Percentiles rank a stretch among this genome's conserved stretches.
phyloP scores from a whole-genome alignment of 2,329 filamentous ascomycete species.

The Lasiodiplodia sp. region DNA sequence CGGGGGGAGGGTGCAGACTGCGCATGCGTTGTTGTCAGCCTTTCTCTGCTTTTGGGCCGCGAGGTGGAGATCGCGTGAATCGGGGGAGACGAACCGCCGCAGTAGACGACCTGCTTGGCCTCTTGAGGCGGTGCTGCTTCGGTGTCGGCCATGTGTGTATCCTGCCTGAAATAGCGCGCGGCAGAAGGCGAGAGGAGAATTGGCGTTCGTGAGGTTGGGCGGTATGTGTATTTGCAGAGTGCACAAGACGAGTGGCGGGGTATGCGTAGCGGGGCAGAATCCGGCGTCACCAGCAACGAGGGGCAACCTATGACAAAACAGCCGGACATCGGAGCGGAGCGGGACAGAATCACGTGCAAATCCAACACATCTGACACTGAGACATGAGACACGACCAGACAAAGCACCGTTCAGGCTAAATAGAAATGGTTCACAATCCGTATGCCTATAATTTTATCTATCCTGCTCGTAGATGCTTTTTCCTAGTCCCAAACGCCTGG shows the following conservation, averaged over 20 bases:
- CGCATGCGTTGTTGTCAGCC: constrained; percentile 10
- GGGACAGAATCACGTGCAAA: not conserved
- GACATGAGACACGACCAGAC: not conserved
- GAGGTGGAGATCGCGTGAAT: not conserved
- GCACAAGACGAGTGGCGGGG: constrained; percentile 12
- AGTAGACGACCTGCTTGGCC: constrained; percentile 67
- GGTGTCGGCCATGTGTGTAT: constrained; percentile 31
- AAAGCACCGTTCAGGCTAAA: not conserved
- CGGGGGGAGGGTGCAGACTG: constrained; percentile 71
- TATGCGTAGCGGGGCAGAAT: constrained; percentile 19
- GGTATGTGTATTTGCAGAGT: not conserved
- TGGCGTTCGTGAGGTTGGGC: not conserved
- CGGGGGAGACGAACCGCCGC: constrained; percentile 60
- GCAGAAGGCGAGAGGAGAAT: not conserved
- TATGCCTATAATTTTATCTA: constrained; percentile 4
- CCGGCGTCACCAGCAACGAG: constrained; percentile 18
- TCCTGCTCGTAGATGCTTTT: not conserved
- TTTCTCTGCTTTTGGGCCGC: not conserved
- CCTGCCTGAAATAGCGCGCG: not conserved
- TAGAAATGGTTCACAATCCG: not conserved
- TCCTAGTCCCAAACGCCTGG: not conserved
- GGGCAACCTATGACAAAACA: constrained; percentile 8
- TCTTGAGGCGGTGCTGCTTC: constrained; percentile 36
- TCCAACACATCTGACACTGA: not conserved
- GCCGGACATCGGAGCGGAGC: constrained; percentile 14